Percentiles rank a stretch among this genome's conserved stretches.
These are phyloP conservation scores for Daedaleopsis nitida DNA, from an alignment of 768 basidiomycete species.

Conservation along the genomic window DNA sequence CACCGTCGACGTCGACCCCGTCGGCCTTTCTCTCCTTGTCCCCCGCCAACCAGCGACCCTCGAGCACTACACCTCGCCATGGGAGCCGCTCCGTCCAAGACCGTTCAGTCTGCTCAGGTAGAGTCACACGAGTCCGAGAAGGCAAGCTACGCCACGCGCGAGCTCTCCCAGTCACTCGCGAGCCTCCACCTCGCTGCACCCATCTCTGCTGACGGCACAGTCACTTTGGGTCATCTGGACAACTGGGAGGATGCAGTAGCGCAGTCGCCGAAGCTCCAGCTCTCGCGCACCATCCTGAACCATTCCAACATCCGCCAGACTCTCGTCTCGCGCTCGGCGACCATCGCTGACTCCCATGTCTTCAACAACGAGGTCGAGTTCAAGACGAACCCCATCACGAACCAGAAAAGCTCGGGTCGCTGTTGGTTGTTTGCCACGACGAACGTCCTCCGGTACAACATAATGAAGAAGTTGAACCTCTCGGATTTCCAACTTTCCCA, in stretches of 20 bases:
- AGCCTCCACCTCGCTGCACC: constrained; percentile 29
- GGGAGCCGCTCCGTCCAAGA: constrained; percentile 40
- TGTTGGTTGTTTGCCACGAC: constrained; percentile 98
- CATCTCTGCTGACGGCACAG: constrained; percentile 58
- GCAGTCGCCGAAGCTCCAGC: constrained; percentile 59
- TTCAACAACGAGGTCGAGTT: constrained; percentile 83
- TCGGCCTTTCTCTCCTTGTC: not conserved
- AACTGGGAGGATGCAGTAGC: constrained; percentile 67
- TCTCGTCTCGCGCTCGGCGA: constrained; percentile 62
- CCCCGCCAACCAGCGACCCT: not conserved
- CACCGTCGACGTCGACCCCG: not conserved
- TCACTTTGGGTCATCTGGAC: constrained; percentile 57
- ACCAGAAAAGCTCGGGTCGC: constrained; percentile 85
- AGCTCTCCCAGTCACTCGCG: constrained; percentile 18
- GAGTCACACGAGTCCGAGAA: constrained; percentile 26
- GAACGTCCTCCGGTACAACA: constrained; percentile 78
- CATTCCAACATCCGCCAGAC: constrained; percentile 67
- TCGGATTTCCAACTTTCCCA: constrained; percentile 92
- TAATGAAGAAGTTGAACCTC: constrained; percentile 85
- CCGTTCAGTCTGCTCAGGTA: constrained; percentile 14
- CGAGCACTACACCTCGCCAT: constrained; percentile 23
- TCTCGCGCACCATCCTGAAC: constrained; percentile 76
- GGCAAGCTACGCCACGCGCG: constrained; percentile 7
- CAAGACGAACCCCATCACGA: constrained; percentile 81
- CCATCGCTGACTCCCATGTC: constrained; percentile 68